phyloP scores from a whole-genome alignment of 306 rosid genomes.

The Albizia julibrissin region DNA sequence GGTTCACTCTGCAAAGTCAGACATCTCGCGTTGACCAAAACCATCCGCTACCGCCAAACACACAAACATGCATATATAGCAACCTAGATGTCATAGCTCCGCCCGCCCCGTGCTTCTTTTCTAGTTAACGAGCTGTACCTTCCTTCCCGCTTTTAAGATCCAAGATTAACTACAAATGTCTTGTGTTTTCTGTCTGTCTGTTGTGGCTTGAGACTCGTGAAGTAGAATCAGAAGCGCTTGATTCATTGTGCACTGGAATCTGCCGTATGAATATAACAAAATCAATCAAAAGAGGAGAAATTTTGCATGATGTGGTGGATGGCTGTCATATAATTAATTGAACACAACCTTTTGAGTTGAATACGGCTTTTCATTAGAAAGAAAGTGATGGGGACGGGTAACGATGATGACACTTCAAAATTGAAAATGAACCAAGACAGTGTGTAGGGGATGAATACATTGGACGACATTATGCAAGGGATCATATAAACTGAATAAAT shows the following conservation, averaged over 20 bases:
- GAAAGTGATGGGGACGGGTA: slow-evolving; percentile 27
- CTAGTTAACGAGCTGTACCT: no score
- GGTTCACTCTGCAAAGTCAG: slow-evolving; percentile 41
- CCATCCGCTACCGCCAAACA: slow-evolving; percentile 63
- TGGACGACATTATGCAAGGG: neutral
- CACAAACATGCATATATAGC: no score
- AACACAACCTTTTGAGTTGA: slow-evolving; percentile 15
- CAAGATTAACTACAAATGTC: no score
- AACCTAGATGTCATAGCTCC: no score
- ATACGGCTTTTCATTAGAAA: slow-evolving; percentile 45
- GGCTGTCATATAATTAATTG: neutral
- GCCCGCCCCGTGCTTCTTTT: no score
- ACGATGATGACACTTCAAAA: slow-evolving; percentile 9
- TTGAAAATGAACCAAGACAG: neutral
- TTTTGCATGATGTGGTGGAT: slow-evolving; percentile 13
- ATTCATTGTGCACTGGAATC: no score
- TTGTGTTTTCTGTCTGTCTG: no score
- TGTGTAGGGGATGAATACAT: neutral
- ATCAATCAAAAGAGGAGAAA: neutral
- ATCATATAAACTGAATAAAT: neutral
- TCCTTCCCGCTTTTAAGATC: no score
- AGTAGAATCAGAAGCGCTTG: no score
- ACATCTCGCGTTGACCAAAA: slow-evolving; percentile 73
- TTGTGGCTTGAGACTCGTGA: no score
- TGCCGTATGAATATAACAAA: no score